These are phyloP conservation scores for Boletus bicolor DNA, from an alignment of 768 basidiomycete species.

Conservation along the genomic window DNA sequence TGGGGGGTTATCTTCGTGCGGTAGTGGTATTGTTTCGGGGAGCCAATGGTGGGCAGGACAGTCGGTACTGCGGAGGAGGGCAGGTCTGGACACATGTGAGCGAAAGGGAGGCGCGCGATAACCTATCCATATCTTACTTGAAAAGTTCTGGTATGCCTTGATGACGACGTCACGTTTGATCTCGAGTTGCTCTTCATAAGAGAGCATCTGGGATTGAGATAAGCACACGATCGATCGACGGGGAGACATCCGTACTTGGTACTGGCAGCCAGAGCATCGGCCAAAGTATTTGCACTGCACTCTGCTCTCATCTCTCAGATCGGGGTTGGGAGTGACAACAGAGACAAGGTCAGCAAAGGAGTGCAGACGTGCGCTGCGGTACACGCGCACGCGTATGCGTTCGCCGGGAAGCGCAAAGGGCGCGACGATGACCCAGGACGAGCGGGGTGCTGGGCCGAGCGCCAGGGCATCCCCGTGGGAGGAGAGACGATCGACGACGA, in stretches of 20 bases:
- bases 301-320: slow-evolving; percentile 60
- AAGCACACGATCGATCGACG: not conserved
- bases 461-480: slow-evolving; percentile 67
- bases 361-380: slow-evolving; percentile 65
- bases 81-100: slow-evolving; percentile 38
- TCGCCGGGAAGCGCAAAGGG: slow-evolving; percentile 89
- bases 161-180: slow-evolving; percentile 84
- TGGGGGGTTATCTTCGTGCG: slow-evolving; percentile 98
- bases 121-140: slow-evolving; percentile 25
- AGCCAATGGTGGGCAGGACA: slow-evolving; percentile 74
- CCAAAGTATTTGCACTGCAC: slow-evolving; percentile 87
- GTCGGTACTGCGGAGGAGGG: slow-evolving; percentile 54
- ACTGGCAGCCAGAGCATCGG: slow-evolving; percentile 89
- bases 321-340: slow-evolving; percentile 58
- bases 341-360: slow-evolving; percentile 75
- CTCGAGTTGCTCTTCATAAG: slow-evolving; percentile 81
- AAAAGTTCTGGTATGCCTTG: slow-evolving; percentile 80
- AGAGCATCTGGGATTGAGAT: slow-evolving; percentile 60
- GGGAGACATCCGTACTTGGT: slow-evolving; percentile 55
- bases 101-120: slow-evolving; percentile 27
- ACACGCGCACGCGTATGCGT: slow-evolving; percentile 66
- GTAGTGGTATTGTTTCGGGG: slow-evolving; percentile 87
- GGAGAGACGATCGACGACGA: slow-evolving; percentile 62
- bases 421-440: slow-evolving; percentile 77
- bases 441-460: slow-evolving; percentile 41